Evolutionary conservation across 1,139 yeast genomes (phyloP).

Genomic region (Yamadazyma triangularis): DNA sequence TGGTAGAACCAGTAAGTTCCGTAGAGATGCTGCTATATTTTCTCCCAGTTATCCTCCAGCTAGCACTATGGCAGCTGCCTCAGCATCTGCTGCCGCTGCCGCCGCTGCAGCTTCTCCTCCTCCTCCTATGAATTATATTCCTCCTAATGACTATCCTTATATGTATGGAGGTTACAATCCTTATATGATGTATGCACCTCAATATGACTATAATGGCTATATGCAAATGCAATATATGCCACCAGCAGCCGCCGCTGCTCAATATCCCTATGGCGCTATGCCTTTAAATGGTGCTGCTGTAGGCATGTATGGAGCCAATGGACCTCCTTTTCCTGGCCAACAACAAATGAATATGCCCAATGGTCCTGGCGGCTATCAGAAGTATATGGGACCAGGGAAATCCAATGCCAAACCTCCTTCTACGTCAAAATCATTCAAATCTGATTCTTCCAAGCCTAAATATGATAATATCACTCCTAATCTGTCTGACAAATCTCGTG

Average conservation of each 20-base stretch:
- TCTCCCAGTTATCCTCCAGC: slow-evolving; percentile 24
- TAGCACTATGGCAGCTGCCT: too few species aligned
- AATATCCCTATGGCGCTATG: slow-evolving; percentile 6
- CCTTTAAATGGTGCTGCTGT: background rate
- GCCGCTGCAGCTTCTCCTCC: too few species aligned
- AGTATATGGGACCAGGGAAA: too few species aligned
- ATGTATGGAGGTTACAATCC: slow-evolving; percentile 7
- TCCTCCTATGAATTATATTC: slow-evolving; percentile 3
- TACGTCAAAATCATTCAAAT: background rate
- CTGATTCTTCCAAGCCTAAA: background rate
- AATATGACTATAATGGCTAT: slow-evolving; percentile 10
- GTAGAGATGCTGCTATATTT: slow-evolving; percentile 41
- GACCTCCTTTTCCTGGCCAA: too few species aligned
- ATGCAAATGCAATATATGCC: slow-evolving; percentile 7
- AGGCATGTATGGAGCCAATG: background rate
- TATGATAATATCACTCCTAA: too few species aligned
- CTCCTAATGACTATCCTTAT: slow-evolving; percentile 2
- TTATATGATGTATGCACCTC: slow-evolving; percentile 8
- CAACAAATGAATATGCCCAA: background rate
- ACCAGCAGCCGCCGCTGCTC: too few species aligned
- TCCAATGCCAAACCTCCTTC: background rate
- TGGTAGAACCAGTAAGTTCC: slow-evolving; percentile 36
- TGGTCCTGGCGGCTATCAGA: too few species aligned
- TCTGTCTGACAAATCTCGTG: background rate
- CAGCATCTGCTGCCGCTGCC: slow-evolving; percentile 4